Base-by-base conservation (phyloP, 2,329 filamentous ascomycete species). In the Venturia aucupariae region DNA sequence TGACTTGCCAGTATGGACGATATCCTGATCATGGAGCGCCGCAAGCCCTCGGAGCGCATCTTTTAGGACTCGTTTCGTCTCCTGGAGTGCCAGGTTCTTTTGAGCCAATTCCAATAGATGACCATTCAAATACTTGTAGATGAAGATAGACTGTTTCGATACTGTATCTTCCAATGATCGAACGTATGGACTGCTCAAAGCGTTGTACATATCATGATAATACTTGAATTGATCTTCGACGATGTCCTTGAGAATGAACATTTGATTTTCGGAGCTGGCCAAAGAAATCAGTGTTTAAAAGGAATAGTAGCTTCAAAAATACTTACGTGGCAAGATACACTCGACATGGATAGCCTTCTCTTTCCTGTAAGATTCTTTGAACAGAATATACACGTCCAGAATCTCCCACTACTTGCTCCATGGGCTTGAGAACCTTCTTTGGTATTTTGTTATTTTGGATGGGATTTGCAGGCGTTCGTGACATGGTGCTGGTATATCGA, bases 1-100 rank as follows among this genome's bases (percentile, higher is more conserved):
- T 57, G 13, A 60, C 62, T 62, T 65, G 70, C 71, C 71, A 66
- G 70, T 35, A 66, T 73, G 69, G 17, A 72, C 68, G 61, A 72
- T 63, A 57, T 73, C 71, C 55, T 55, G 65, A 60, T 61, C 61
- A 46, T 73, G 70, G 48, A 73, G 27, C 10, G 72, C 70, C 10
- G 64, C 67, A 38, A 73, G 67, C 15, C 70, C 71, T 64, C 61
- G 61, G 30, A 72, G 60, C 66, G 51, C 67, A 19, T 64, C 68
- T 60, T 71, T 72, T 0, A 73, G 66, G n/a, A 72, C 70, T 57
- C 70, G 35, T 62, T 68, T 70, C 22, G 61, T 55, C 65, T 63
- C 65, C 64, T 64, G 41, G 60, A 70, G 13, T 15, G 70, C 54
- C 10, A 71, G 62, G 2, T 65, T 13, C 6, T 65, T 68, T 44